phyloP scores from a whole-genome alignment of 306 rosid species.

The Inga leiocalycina region DNA sequence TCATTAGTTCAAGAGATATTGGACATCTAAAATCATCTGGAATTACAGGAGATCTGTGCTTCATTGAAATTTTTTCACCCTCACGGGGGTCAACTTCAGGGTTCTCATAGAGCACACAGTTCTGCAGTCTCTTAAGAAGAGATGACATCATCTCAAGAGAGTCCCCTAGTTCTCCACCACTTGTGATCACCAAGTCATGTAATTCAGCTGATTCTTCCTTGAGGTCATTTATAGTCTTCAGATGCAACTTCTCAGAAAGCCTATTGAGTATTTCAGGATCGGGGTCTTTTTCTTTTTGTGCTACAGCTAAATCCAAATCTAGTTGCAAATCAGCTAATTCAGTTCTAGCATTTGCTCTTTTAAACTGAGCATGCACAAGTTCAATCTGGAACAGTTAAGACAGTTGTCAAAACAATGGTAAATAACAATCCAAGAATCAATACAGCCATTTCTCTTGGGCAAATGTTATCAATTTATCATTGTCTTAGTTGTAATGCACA shows the following conservation, averaged over 20 bases:
- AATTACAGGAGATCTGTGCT: constrained; percentile 94
- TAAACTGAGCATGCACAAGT: constrained; percentile 90
- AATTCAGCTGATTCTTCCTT: constrained; percentile 81
- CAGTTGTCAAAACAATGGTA: neutral
- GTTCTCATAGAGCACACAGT: constrained; percentile 58
- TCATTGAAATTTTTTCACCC: constrained; percentile 52
- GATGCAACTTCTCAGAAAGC: constrained; percentile 81
- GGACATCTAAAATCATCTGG: constrained; percentile 99
- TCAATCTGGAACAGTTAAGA: constrained; percentile 64
- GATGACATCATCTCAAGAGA: constrained; percentile 59
- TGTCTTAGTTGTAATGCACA: constrained; percentile 3
- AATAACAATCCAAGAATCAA: constrained; percentile 11
- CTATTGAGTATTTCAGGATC: constrained; percentile 69
- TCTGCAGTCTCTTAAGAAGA: constrained; percentile 73
- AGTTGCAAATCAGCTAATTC: constrained; percentile 69
- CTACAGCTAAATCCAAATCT: constrained; percentile 64
- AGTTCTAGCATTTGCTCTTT: constrained; percentile 72
- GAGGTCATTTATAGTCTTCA: constrained; percentile 70
- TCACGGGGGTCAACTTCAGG: constrained; percentile 53
- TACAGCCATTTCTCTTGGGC: constrained; percentile 13
- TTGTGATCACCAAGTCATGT: constrained; percentile 66
- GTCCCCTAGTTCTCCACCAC: constrained; percentile 58
- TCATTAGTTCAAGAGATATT: constrained; percentile 92
- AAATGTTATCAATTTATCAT: constrained; percentile 9
- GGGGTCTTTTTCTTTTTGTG: constrained; percentile 65